Evolutionary conservation across 805 yeast species (phyloP), one percentile per base, ranked within the genome.

Genomic region (Zygosaccharomyces lentus): DNA sequence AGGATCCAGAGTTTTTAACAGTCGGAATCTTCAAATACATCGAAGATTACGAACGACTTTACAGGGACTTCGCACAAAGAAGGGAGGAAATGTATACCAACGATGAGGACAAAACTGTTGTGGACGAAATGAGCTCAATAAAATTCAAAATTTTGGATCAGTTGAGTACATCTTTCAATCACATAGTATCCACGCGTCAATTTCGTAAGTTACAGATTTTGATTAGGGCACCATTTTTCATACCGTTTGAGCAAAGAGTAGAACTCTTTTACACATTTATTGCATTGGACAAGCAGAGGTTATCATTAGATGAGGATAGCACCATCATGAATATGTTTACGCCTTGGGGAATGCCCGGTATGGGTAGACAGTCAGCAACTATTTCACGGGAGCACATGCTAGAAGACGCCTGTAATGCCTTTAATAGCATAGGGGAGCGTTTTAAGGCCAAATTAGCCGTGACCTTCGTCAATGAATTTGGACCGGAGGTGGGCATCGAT

Each of bases 401-500:
- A 9, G 82, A 81, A 29, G 96, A 88, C 67, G 90, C 96, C 0
- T 86, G 72, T 59, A 68, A 73, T 1, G 72, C 72, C 5, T 84
- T 84, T 57, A 74, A 76, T 26, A 65, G 69, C 2, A 55, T 74
- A 8, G 87, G 89, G 0, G 57, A 70, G 1, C 67, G 68, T 3
- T 76, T 90, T 61, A 88, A 85, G 56, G 59, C 73, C 7, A 72
- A 71, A 29, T 63, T 90, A 8, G 69, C 76, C 1, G 88, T 93
- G 1, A 74, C 74, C 12, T 89, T 93, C 59, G 69, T 70, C 30
- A 85, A 87, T 56, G 77, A 84, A 46, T 78, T 81, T 66, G 95
- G 90, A 1, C 70, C 68, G 12, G 98, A 91, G 61, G 88, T 82
- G 0, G 99, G 99, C 1, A 84, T 91, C 35, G 99, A 91, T 64